These are phyloP conservation scores for Thalassiosira exigua DNA, from an alignment of 352 stramenopile genomes.

Conservation along the genomic window DNA sequence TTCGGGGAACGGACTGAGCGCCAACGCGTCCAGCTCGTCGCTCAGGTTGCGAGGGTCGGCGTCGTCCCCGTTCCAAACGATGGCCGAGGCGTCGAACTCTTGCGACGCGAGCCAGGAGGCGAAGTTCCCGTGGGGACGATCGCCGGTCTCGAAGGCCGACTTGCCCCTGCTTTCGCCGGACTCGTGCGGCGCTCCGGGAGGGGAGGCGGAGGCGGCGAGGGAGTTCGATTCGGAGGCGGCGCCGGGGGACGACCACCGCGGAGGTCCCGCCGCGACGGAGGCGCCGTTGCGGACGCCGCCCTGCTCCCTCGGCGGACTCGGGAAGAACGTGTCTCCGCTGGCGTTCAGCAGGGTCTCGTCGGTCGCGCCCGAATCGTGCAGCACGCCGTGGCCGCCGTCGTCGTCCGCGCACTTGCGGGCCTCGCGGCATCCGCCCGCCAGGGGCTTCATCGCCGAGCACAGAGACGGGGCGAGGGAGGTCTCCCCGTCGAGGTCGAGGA, in stretches of 20 bases:
- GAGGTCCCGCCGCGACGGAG: no score
- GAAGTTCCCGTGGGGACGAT: slow-evolving; percentile 20
- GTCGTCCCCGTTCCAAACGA: slow-evolving; percentile 26
- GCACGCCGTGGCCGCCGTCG: background rate
- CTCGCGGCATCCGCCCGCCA: no score
- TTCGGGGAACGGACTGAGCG: no score
- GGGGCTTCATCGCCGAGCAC: no score
- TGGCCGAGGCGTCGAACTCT: slow-evolving; percentile 51
- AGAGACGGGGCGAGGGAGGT: no score
- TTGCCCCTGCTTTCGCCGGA: no score
- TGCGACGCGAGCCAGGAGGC: slow-evolving; percentile 27
- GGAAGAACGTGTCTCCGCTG: background rate
- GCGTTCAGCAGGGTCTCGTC: background rate
- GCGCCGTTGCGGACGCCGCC: no score
- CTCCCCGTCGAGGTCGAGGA: no score
- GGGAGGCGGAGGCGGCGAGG: background rate
- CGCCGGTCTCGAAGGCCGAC: background rate
- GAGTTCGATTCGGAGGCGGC: background rate
- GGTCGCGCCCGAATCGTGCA: background rate
- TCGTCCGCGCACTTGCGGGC: background rate
- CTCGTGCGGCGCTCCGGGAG: no score
- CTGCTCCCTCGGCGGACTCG: no score
- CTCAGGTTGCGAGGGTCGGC: slow-evolving; percentile 8
- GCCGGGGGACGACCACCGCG: no score
- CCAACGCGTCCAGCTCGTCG: background rate